phyloP scores from a whole-genome alignment of 768 basidiomycete species.

The Phaeotremella fagi region DNA sequence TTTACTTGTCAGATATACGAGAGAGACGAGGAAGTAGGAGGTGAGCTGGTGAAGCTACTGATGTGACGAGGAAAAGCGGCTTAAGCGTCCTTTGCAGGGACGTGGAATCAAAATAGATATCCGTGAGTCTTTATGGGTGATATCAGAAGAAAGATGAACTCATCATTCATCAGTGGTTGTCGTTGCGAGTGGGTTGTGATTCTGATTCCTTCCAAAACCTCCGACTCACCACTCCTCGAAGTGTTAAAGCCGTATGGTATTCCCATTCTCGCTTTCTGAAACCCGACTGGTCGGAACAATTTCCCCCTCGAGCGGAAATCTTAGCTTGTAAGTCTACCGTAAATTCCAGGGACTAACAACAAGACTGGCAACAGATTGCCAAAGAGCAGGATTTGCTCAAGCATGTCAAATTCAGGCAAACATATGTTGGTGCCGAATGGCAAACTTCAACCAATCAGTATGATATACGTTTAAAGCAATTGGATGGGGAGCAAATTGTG shows the following conservation, averaged over 20 bases:
- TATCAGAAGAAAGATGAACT: background rate
- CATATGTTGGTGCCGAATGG: constrained; percentile 13
- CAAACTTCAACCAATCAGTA: constrained; percentile 2
- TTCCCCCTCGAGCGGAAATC: constrained; percentile 25
- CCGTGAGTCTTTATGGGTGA: background rate
- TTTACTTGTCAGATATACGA: constrained; percentile 35
- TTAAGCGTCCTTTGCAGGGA: no score
- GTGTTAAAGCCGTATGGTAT: constrained; percentile 19
- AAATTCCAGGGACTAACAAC: constrained; percentile 17
- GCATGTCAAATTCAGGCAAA: constrained; percentile 11
- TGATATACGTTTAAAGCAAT: constrained; percentile 1
- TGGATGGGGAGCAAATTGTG: background rate
- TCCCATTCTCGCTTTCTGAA: constrained; percentile 20
- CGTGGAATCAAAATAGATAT: constrained; percentile 5
- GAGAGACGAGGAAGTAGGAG: constrained; percentile 19
- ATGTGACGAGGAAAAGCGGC: no score
- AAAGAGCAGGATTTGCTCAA: constrained; percentile 6
- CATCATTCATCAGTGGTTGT: constrained; percentile 12
- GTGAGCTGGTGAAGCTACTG: constrained; percentile 18
- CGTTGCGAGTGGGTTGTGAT: constrained; percentile 27
- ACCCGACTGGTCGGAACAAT: constrained; percentile 18
- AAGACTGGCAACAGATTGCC: constrained; percentile 26
- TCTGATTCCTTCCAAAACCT: background rate
- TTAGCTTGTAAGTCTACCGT: constrained; percentile 11
- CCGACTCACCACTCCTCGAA: background rate